Percentiles rank a stretch among this genome's conserved stretches.
These are phyloP conservation scores for Nakazawaea holstii DNA, from an alignment of 805 yeast species.

Conservation along the genomic window DNA sequence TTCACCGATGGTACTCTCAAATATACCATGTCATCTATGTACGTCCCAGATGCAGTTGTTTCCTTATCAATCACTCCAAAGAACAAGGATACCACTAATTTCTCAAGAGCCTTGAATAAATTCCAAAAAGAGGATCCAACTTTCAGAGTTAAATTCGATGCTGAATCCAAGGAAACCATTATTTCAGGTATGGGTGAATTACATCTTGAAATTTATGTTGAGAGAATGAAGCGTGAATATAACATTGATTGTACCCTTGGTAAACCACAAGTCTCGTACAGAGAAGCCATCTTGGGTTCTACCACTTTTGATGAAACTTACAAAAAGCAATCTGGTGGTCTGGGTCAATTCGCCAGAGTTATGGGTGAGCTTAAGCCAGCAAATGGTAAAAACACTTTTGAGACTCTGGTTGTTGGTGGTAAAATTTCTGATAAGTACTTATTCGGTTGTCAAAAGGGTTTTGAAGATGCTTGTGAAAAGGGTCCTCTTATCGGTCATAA, in stretches of 20 bases:
- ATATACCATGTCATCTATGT: slow-evolving; percentile 96
- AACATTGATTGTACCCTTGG: slow-evolving; percentile 94
- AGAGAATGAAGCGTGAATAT: slow-evolving; percentile 96
- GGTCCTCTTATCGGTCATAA: slow-evolving; percentile 96
- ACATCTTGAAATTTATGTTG: slow-evolving; percentile 95
- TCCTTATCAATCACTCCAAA: slow-evolving; percentile 88
- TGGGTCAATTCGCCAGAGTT: slow-evolving; percentile 98
- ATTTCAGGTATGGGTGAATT: slow-evolving; percentile 98
- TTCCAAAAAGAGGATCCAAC: slow-evolving; percentile 99
- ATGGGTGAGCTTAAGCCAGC: slow-evolving; percentile 72
- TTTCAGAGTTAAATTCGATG: slow-evolving; percentile 85
- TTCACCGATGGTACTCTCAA: slow-evolving; percentile 79
- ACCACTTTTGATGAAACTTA: slow-evolving; percentile 88
- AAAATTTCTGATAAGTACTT: slow-evolving; percentile 93
- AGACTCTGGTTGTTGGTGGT: slow-evolving; percentile 92
- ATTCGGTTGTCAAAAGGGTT: slow-evolving; percentile 92
- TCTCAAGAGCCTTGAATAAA: slow-evolving; percentile 94
- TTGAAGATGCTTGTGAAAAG: slow-evolving; percentile 89
- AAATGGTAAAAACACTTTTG: slow-evolving; percentile 65
- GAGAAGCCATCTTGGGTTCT: slow-evolving; percentile 79
- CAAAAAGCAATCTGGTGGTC: slow-evolving; percentile 98
- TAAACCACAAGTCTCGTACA: slow-evolving; percentile 95
- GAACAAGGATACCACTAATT: slow-evolving; percentile 79
- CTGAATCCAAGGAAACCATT: slow-evolving; percentile 89
- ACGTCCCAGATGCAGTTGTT: slow-evolving; percentile 97